phyloP scores from a whole-genome alignment of 1,284 basidiomycete genomes.

The Cryptococcus deneoformans region DNA sequence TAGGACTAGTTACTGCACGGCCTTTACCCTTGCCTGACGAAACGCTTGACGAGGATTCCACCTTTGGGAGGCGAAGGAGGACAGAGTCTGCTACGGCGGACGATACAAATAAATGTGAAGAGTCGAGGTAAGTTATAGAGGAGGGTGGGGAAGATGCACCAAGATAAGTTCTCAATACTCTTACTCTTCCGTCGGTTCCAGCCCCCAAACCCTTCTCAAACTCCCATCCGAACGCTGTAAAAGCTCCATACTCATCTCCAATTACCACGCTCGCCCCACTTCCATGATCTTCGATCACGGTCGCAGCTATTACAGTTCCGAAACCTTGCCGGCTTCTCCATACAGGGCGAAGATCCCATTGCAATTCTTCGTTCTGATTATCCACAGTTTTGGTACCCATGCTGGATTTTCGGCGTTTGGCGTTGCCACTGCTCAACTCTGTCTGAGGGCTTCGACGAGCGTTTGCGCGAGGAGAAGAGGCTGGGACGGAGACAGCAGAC shows the following conservation, averaged over 20 bases:
- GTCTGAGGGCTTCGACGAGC: slow-evolving; percentile 32
- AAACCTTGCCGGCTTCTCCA: slow-evolving; percentile 48
- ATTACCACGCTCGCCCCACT: slow-evolving; percentile 59
- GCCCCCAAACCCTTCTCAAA: slow-evolving; percentile 34
- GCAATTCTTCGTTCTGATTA: slow-evolving; percentile 11
- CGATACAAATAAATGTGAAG: slow-evolving; percentile 71
- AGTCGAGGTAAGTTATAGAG: slow-evolving; percentile 70
- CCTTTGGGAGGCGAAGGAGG: slow-evolving; percentile 56
- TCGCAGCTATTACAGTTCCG: slow-evolving; percentile 45
- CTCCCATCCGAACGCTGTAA: slow-evolving; percentile 63
- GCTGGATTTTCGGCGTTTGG: slow-evolving; percentile 41
- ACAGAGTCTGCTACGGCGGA: slow-evolving; percentile 82
- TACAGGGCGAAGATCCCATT: slow-evolving; percentile 31
- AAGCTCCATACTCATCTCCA: slow-evolving; percentile 73
- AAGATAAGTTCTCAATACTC: slow-evolving; percentile 63
- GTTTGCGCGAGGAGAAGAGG: slow-evolving; percentile 27
- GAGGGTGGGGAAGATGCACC: slow-evolving; percentile 75
- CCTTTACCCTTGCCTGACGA: slow-evolving; percentile 49
- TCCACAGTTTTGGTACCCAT: slow-evolving; percentile 12
- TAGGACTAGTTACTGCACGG: slow-evolving; percentile 14
- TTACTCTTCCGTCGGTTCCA: slow-evolving; percentile 40
- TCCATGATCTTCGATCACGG: slow-evolving; percentile 14
- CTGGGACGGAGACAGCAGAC: slow-evolving; percentile 14
- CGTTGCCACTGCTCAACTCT: slow-evolving; percentile 29
- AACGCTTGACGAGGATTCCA: slow-evolving; percentile 28